These are phyloP conservation scores for Entomortierella beljakovae DNA, from an alignment of 192 early-diverging fungal genomes.

Conservation along the genomic window DNA sequence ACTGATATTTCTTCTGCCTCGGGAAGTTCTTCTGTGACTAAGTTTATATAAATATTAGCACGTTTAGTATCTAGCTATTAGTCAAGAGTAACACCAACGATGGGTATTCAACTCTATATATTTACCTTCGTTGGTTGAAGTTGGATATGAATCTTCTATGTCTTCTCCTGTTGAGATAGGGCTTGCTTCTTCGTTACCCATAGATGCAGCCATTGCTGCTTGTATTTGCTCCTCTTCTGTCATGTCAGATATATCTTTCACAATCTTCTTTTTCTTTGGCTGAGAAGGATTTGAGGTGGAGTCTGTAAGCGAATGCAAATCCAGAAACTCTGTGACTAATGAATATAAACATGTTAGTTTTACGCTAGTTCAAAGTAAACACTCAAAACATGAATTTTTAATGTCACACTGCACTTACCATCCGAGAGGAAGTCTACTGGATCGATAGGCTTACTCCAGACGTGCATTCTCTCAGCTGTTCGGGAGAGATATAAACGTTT, in stretches of 20 bases:
- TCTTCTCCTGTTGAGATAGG: conserved; percentile 30
- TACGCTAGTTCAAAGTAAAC: not conserved
- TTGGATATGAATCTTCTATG: conserved; percentile 2
- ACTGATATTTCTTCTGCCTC: conserved; percentile 24
- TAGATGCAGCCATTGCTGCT: conserved; percentile 84
- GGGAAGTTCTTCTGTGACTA: conserved; percentile 13
- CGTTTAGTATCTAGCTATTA: not conserved
- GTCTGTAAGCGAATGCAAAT: conserved; percentile 57
- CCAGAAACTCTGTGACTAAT: conserved; percentile 72
- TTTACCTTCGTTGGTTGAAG: conserved; percentile 13
- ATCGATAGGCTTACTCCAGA: conserved; percentile 68
- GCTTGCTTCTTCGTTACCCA: conserved; percentile 42
- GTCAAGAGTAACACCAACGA: not conserved
- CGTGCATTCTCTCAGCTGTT: conserved; percentile 81
- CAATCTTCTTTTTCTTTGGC: conserved; percentile 44
- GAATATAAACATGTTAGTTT: not conserved
- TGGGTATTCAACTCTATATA: not conserved
- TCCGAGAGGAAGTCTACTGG: conserved; percentile 80
- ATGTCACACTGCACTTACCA: conserved; percentile 44
- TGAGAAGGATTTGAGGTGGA: conserved; percentile 44
- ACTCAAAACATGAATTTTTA: not conserved
- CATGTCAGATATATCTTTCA: conserved; percentile 73
- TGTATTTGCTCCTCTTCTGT: conserved; percentile 92
- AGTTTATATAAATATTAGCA: not conserved
- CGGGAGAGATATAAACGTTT: not conserved